These are phyloP conservation scores for Nicotiana paniculata DNA, from an alignment of 257 asterid species.

Conservation along the genomic window DNA sequence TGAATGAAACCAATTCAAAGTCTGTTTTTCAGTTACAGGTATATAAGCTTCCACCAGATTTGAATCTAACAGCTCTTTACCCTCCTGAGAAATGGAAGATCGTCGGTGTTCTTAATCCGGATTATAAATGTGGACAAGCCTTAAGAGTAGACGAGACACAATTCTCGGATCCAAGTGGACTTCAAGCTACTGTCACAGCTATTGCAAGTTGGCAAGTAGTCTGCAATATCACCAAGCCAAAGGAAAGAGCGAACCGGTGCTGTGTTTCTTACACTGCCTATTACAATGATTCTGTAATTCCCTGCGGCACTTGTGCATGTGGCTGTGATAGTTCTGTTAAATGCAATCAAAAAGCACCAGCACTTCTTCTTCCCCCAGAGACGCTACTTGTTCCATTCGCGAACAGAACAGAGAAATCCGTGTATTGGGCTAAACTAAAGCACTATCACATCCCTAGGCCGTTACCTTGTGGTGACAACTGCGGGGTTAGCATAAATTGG, in stretches of 20 bases:
- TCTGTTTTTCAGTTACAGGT: constrained; percentile 77
- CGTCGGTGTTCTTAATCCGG: constrained; percentile 52
- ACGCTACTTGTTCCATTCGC: constrained; percentile 70
- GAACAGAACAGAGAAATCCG: constrained; percentile 54
- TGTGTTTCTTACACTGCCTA: constrained; percentile 85
- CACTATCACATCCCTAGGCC: constrained; percentile 34
- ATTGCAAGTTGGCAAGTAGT: constrained; percentile 76
- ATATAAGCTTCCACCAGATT: constrained; percentile 79
- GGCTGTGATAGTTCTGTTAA: constrained; percentile 41
- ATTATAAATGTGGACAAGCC: constrained; percentile 74
- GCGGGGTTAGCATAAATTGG: constrained; percentile 93
- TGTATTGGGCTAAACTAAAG: constrained; percentile 54
- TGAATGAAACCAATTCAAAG: constrained; percentile 62
- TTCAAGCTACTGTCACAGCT: constrained; percentile 40
- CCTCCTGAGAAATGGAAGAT: constrained; percentile 91
- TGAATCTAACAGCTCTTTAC: constrained; percentile 57
- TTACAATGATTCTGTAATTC: constrained; percentile 56
- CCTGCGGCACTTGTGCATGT: constrained; percentile 86
- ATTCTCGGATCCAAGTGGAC: constrained; percentile 63
- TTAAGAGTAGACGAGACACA: constrained; percentile 57
- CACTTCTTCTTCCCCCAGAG: constrained; percentile 56
- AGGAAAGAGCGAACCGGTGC: constrained; percentile 45
- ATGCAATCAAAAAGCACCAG: constrained; percentile 35
- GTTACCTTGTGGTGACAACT: constrained; percentile 81
- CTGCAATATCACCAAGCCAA: constrained; percentile 71